Evolutionary conservation across 345 rosid species (phyloP), one percentile per base, ranked within the genome.

Genomic region (Camelina hispida): DNA sequence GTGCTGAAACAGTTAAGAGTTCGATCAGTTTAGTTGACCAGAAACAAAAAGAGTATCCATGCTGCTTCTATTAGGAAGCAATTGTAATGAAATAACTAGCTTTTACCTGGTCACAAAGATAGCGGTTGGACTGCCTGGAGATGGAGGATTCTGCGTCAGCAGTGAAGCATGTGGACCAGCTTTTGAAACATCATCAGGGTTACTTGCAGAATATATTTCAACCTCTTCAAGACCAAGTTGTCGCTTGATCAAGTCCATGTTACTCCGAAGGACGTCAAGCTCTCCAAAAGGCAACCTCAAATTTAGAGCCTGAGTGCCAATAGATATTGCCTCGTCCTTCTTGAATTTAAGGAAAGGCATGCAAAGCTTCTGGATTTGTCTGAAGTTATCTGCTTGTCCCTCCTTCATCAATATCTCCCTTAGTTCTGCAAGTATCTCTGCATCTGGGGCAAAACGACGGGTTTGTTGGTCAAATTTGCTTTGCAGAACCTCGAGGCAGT

Each of bases 281-380:
- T 93, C 98, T 68, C 93, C 94, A 79, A 93, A 93, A 9, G 96
- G 90, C 5, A 91, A 85, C 82, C 69, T 86, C 84, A 94, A 78
- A 80, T 94, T 88, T 76, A 94, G 85, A 61, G 95, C 90, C 51
- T 88, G 90, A 50, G 61, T 66, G 15, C 97, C 98, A 4, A 94
- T 74, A 53, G 87, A 78, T 51, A 81, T 69, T 7, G 91, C 86
- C 81, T 94, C 89, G 58, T 88, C 90, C 83, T 87, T 91, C 84
- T 91, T 94, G 72, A 91, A 91, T 72, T 85, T 91, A 79, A 94
- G 69, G 87, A 91, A 91, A 55, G 98, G 96, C 97, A 88, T 86
- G 71, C 96, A 91, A 23, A 78, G 82, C 73, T 91, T 94, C 75
- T 87, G 90, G 32, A 77, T 84, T 53, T 86, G 84, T 72, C 84